Conservation (phyloP, 371 early-diverging fungal species). For the Thermomucor indicae-seudaticae region DNA sequence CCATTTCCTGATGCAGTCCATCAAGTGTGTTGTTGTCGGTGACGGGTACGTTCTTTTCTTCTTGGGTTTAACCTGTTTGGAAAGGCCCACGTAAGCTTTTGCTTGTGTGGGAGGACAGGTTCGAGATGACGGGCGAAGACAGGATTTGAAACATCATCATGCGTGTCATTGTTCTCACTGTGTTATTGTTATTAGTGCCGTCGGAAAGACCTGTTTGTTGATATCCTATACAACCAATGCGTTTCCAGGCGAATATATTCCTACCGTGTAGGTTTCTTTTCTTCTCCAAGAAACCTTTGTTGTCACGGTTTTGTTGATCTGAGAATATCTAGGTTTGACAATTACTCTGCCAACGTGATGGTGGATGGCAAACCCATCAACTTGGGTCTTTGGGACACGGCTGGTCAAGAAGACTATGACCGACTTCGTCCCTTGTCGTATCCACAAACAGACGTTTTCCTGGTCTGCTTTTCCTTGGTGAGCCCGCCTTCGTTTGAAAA, state of each 20-base stretch:
- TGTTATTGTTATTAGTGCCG: slow-evolving; percentile 48
- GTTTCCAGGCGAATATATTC: slow-evolving; percentile 77
- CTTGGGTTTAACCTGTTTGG: no score
- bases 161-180: not conserved
- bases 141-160: slow-evolving; percentile 7
- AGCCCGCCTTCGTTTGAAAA: slow-evolving; percentile 75
- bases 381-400: slow-evolving; percentile 92
- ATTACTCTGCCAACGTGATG: slow-evolving; percentile 79
- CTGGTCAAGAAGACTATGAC: slow-evolving; percentile 99
- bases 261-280: slow-evolving; percentile 58
- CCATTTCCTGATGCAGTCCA: slow-evolving; percentile 99
- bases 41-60: slow-evolving; percentile 95
- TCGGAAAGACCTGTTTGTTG: slow-evolving; percentile 78
- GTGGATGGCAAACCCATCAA: slow-evolving; percentile 77
- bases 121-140: not conserved
- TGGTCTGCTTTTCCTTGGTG: slow-evolving; percentile 82
- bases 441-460: slow-evolving; percentile 85
- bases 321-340: slow-evolving; percentile 66
- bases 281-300: not conserved
- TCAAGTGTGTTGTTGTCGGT: slow-evolving; percentile 98
- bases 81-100: not conserved
- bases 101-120: not conserved
- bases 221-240: slow-evolving; percentile 77
- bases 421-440: slow-evolving; percentile 91
- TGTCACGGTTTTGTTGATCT: not conserved